Conservation (phyloP, 208 protist species). For the Leishmania mexicana region DNA sequence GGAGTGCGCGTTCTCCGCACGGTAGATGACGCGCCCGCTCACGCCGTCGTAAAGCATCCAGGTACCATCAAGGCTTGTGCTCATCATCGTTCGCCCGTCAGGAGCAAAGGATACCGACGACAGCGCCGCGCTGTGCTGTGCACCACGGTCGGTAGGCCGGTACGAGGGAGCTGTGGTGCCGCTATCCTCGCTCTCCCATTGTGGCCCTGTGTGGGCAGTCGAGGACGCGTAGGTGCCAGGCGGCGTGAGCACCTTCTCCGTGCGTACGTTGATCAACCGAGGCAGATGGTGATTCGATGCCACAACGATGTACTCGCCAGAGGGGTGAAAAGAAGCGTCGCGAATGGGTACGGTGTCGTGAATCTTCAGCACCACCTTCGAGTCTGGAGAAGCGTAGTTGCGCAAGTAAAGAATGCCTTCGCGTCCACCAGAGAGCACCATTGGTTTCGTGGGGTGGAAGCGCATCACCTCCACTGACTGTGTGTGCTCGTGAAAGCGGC, state of each 20-base stretch:
- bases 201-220: conserved; percentile 4
- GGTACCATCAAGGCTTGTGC: conserved; percentile 70
- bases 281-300: conserved; percentile 75
- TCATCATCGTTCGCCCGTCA: conserved; percentile 71
- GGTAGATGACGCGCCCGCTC: conserved; percentile 64
- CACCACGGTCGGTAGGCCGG: conserved; percentile 21
- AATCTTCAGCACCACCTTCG: conserved; percentile 58
- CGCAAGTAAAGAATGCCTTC: conserved; percentile 72
- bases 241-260: conserved; percentile 59
- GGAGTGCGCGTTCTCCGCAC: conserved; percentile 65
- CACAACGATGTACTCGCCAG: conserved; percentile 79
- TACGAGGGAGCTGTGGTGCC: conserved; percentile 1
- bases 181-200: conserved; percentile 18
- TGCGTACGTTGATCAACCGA: conserved; percentile 74
- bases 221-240: conserved; percentile 35
- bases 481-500: conserved; percentile 70
- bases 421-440: conserved; percentile 65
- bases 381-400: conserved; percentile 67
- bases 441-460: conserved; percentile 72
- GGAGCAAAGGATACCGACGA: conserved; percentile 55
- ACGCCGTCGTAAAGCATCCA: conserved; percentile 81
- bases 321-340: conserved; percentile 70
- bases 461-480: conserved; percentile 78
- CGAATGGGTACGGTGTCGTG: conserved; percentile 79
- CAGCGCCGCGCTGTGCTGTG: conserved; percentile 71